phyloP scores from a whole-genome alignment of 352 stramenopile genomes.

The Plasmopara viticola region DNA sequence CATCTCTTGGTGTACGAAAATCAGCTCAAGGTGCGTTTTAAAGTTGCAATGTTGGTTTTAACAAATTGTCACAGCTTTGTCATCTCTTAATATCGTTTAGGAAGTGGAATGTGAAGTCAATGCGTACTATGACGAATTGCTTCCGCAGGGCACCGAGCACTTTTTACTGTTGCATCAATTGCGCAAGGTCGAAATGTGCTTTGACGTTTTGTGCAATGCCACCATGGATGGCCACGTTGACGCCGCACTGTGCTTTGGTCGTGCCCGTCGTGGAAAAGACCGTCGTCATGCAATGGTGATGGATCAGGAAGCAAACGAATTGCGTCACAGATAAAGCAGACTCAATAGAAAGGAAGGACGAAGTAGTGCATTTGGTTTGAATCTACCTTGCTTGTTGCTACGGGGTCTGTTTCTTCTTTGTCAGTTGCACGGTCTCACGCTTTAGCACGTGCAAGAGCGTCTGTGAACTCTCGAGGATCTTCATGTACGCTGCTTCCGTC shows the following conservation, averaged over 20 bases:
- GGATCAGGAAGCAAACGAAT: constrained; percentile 49
- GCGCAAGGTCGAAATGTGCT: constrained; percentile 58
- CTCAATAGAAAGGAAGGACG: background rate
- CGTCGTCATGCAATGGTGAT: constrained; percentile 62
- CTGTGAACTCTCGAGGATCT: constrained; percentile 93
- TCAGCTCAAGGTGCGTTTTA: constrained; percentile 48
- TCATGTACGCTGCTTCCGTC: constrained; percentile 93
- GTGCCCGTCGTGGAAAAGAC: constrained; percentile 62
- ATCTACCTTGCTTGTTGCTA: constrained; percentile 12
- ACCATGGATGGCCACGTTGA: constrained; percentile 23
- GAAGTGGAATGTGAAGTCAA: constrained; percentile 78
- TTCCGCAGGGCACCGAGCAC: constrained; percentile 29
- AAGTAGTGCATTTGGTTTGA: too few relatives aligned
- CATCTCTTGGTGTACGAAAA: constrained; percentile 39
- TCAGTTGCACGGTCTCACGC: constrained; percentile 90
- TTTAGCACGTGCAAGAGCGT: constrained; percentile 94
- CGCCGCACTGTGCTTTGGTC: constrained; percentile 44
- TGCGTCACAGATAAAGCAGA: constrained; percentile 46
- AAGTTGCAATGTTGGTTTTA: background rate
- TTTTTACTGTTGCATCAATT: constrained; percentile 71
- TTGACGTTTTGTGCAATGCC: constrained; percentile 46
- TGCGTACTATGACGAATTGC: constrained; percentile 57
- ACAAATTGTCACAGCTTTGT: background rate
- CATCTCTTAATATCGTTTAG: constrained; percentile 15
- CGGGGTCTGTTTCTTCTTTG: constrained; percentile 92